These are phyloP conservation scores for Fusarium agapanthi DNA, from an alignment of 2,329 filamentous ascomycete genomes.

Conservation along the genomic window DNA sequence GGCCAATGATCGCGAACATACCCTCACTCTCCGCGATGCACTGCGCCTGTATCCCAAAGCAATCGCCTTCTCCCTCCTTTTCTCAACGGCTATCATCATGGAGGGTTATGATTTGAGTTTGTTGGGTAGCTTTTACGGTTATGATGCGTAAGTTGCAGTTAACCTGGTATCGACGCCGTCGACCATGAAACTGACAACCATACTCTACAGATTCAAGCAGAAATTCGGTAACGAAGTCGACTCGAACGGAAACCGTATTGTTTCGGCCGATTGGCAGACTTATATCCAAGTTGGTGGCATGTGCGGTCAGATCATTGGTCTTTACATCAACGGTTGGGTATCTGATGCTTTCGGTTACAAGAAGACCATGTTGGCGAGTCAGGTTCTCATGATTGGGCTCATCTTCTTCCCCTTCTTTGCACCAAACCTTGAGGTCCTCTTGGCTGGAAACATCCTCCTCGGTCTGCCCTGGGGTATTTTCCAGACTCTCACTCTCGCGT, in stretches of 20 bases:
- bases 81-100: slow-evolving; percentile 52
- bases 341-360: slow-evolving; percentile 16
- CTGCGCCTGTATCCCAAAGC: slow-evolving; percentile 52
- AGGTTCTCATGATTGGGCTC: slow-evolving; percentile 49
- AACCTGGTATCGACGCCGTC: neutral
- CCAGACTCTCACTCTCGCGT: slow-evolving; percentile 57
- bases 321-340: slow-evolving; percentile 20
- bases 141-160: slow-evolving; percentile 49
- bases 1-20: slow-evolving; percentile 40
- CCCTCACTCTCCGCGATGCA: slow-evolving; percentile 44
- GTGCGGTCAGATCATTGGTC: slow-evolving; percentile 15
- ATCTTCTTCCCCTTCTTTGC: slow-evolving; percentile 61
- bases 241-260: neutral
- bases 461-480: slow-evolving; percentile 59
- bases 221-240: slow-evolving; percentile 21
- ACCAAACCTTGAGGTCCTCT: slow-evolving; percentile 51
- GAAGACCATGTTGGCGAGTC: slow-evolving; percentile 49
- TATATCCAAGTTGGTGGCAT: slow-evolving; percentile 24
- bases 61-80: slow-evolving; percentile 48
- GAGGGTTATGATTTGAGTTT: slow-evolving; percentile 47
- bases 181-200: slow-evolving; percentile 34
- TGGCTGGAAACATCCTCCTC: slow-evolving; percentile 54
- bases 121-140: slow-evolving; percentile 11
- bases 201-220: slow-evolving; percentile 1
- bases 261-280: slow-evolving; percentile 19